Conservation (phyloP, 495 filamentous ascomycete genomes). For the Daldinia caldariorum region DNA sequence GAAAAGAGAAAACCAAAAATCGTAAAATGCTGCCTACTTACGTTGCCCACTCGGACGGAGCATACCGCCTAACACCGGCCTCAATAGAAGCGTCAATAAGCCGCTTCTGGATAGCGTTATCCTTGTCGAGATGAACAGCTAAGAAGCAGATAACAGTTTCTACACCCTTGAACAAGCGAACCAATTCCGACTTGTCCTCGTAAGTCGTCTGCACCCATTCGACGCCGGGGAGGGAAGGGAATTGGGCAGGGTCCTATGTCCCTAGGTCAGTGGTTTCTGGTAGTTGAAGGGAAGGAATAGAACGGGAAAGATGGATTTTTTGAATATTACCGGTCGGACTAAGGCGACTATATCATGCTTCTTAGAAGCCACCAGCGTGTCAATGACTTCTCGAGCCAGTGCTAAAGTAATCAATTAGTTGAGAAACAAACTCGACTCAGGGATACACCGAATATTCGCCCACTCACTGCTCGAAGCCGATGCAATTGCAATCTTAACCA, state of each 20-base stretch:
- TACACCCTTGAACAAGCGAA: conserved; percentile 55
- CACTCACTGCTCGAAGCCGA: conserved; percentile 60
- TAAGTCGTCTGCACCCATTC: conserved; percentile 57
- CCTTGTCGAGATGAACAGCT: conserved; percentile 46
- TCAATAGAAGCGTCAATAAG: conserved; percentile 64
- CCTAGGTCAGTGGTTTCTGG: neutral
- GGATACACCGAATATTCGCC: neutral
- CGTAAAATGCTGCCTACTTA: conserved; percentile 20
- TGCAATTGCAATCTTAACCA: conserved; percentile 65
- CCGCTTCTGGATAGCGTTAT: conserved; percentile 51
- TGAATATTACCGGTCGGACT: conserved; percentile 51
- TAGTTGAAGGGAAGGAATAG: neutral
- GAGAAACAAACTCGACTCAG: neutral
- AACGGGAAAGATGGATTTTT: neutral
- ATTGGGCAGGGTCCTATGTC: conserved; percentile 24
- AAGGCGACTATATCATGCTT: conserved; percentile 64
- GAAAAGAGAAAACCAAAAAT: neutral
- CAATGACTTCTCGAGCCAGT: conserved; percentile 62
- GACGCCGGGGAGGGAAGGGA: conserved; percentile 29
- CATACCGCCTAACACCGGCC: conserved; percentile 65
- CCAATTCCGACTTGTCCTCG: conserved; percentile 45
- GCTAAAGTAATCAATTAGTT: conserved; percentile 45
- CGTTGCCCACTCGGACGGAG: conserved; percentile 58
- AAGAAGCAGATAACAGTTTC: conserved; percentile 65
- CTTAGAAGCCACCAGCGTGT: conserved; percentile 56